Base-by-base conservation (phyloP, 2,329 filamentous ascomycete genomes). In the Ascochyta rabiei region DNA sequence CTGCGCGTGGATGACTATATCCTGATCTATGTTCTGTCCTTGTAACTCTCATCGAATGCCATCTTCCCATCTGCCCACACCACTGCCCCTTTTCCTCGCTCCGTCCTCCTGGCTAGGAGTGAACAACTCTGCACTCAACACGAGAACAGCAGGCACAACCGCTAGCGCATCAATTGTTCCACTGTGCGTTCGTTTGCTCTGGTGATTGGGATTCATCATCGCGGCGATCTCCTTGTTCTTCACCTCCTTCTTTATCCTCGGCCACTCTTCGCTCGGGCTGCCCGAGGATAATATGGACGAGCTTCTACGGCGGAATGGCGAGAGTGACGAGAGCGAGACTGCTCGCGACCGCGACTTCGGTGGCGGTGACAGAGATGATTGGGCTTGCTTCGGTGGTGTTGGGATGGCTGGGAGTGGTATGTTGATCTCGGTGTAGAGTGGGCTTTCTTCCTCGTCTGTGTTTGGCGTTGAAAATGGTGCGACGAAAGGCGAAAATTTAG, bases 81-180 rank as follows among this genome's bases (percentile, higher is more conserved):
- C 58, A 44, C 56, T 61, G 24, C 53, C 57, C 39, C 64, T 66
- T 44, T 60, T 45, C 12, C 42, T 48, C n/a, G 39, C 42, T 23
- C 39, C 39, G 23, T 40, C 54, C 24, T 54, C 54, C 31, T 56
- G 39, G 35, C 60, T 62, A 4, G 72, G 72, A 44, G 71, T 75
- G 35, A 75, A 75, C 41, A 74, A 44, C 59, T 75, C 72, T 2
- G 72, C 70, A 26, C 66, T 67, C 59, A 75, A 34, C 31, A 75
- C 62, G 51, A 75, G 44, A 18, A 74, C 68, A 4, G 72, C 67
- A 1, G 72, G 72, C 13, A 73, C 66, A 34, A 75, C 67, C 7
- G 71, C 72, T 26, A 73, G 44, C n/a, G 71, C 72, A 56, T 70
- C 70, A 6, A 75, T 48, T 1, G 68, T 72, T 18, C 64, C 63